A percentile compares a stretch with the other conserved stretches of the same genome.
Conservation (phyloP, 2,329 filamentous ascomycete species). For the Trichophyton schoenleinii region DNA sequence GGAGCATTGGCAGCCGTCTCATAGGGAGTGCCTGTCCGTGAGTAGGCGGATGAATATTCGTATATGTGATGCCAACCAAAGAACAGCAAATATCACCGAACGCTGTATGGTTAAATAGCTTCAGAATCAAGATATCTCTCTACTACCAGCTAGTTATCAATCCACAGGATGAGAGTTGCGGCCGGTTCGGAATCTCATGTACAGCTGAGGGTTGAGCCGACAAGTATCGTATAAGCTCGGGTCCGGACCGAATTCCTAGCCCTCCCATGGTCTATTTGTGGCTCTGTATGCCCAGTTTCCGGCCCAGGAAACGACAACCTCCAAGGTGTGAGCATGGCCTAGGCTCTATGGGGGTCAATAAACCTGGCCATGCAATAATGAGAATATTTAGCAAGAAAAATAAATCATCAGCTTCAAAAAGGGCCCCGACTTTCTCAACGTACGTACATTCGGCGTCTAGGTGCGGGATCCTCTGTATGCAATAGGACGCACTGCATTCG, state of each 20-base stretch:
- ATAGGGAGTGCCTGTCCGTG: background rate
- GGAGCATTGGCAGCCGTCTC: no score
- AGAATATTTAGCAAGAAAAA: no score
- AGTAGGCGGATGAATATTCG: background rate
- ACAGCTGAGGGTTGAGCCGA: background rate
- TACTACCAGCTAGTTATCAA: no score
- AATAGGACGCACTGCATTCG: no score
- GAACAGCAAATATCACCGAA: background rate
- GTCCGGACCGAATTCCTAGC: background rate
- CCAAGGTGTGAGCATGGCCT: background rate
- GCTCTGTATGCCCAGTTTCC: background rate
- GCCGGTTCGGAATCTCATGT: background rate
- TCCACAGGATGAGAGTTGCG: background rate
- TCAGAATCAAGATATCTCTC: background rate
- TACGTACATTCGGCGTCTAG: no score
- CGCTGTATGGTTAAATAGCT: background rate
- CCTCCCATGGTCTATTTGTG: background rate
- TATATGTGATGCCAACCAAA: background rate
- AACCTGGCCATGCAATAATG: no score
- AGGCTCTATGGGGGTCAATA: background rate
- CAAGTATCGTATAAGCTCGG: background rate
- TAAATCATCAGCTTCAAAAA: no score
- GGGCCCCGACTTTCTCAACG: no score
- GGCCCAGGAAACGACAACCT: background rate
- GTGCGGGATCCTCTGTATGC: no score